phyloP scores from a whole-genome alignment of 176 grass and related monocot species.

The barley (Hordeum vulgare) region DNA sequence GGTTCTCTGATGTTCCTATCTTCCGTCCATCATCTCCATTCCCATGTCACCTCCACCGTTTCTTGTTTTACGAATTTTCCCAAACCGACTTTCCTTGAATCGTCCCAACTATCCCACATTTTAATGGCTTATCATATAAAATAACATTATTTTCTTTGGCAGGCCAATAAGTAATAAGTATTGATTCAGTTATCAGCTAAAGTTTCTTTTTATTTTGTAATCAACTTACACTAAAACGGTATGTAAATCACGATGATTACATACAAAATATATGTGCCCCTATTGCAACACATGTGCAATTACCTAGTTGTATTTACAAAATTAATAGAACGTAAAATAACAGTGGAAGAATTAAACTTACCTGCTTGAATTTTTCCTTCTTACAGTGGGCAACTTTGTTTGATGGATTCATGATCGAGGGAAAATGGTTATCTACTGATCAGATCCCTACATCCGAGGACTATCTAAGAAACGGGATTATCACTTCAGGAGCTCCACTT shows the following conservation, averaged over 20 bases:
- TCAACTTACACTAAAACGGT: neutral
- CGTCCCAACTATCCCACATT: neutral
- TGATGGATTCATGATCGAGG: conserved; percentile 57
- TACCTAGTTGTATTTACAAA: neutral
- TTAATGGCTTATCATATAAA: neutral
- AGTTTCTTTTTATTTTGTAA: neutral
- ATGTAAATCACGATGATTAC: neutral
- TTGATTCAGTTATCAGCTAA: neutral
- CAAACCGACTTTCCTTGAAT: neutral
- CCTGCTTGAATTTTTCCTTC: neutral
- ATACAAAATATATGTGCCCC: neutral
- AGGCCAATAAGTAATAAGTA: neutral
- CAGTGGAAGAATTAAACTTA: neutral
- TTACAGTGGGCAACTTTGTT: conserved; percentile 51
- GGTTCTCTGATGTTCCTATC: neutral
- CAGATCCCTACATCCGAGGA: conserved; percentile 25
- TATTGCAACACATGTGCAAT: neutral
- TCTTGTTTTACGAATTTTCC: neutral
- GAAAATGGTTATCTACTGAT: conserved; percentile 40
- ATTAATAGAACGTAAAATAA: neutral
- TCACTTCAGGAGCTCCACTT: conserved; percentile 34
- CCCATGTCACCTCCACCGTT: neutral
- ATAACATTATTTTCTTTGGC: neutral
- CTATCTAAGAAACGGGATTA: conserved; percentile 40
- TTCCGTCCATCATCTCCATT: neutral